Evolutionary conservation across 2,329 filamentous ascomycete species (phyloP), one percentile per base, ranked within the genome.

Genomic region (Seiridium cupressi): DNA sequence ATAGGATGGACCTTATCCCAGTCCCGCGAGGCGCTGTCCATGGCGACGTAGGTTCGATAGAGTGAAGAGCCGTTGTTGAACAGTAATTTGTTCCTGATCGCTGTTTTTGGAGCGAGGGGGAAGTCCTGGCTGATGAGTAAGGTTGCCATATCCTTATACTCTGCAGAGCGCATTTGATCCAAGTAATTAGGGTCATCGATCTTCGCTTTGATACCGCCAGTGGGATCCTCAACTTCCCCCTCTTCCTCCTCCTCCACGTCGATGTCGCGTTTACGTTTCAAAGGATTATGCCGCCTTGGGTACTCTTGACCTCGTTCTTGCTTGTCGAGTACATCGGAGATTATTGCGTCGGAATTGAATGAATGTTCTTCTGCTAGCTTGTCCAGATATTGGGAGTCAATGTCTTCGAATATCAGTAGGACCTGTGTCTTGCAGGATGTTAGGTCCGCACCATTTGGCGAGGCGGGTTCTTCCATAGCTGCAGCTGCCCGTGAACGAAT

Each of bases 351-450:
- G 2, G 71, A 13, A 44, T 74, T 56, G 61, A 75, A 73, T 2
- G 35, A 44, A 5, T 74, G 58, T 36, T 70, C 61, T 0, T 57
- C 38, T 3, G 69, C 69, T 4, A 76, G 59, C 4, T 61, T 51
- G 5, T 67, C 60, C 10, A 83, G 68, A 58, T 76, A 78, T 0
- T 73, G 61, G 0, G 67, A 71, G 60, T 77, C 81, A 2, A 84
- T 79, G 46, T 83, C 76, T 0, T 80, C 78, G 60, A 84, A 81
- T 7, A 81, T 53, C 4, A 59, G 51, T 7, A 73, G 62, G 11
- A 78, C 66, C 3, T 63, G 59, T 13, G 68, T 62, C 36, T 66
- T 69, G 64, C 73, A 78, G 5, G 61, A 59, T 31, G 59, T 32
- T 44, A 65, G 60, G 49, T 56, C 44, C 26, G 11, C 40, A 9